Evolutionary conservation across 495 filamentous ascomycete genomes (phyloP), one percentile per base, ranked within the genome.

Genomic region (Trichoderma virens): DNA sequence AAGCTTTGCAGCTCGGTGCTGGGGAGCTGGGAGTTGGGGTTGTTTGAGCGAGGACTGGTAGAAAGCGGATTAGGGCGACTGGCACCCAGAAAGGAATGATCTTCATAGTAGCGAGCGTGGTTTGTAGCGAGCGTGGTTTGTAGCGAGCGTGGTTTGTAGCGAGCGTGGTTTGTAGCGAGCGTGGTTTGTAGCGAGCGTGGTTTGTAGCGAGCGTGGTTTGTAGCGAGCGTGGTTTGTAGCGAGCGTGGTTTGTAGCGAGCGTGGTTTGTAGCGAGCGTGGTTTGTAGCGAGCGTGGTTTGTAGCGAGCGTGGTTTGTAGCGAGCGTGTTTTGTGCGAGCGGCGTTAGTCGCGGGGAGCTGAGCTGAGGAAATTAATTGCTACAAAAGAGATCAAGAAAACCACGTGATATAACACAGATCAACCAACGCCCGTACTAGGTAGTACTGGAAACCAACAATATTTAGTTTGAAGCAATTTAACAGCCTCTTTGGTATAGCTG

Each of bases 1-100:
- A 59, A 25, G 51, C 51, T 30, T 9, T 59, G 51, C 51, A 59
- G 51, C 51, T 59, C 23, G 51, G 51, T 25, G 51, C 51, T 30
- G 51, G 13, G 28, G 51, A 59, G 51, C 13, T 59, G 23, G 51
- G 20, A 30, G 51, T 59, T 25, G 51, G 23, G 23, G 51, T 30
- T 30, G 51, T 30, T 30, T 59, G 2, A 25, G 51, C 51, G 51
- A 25, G 51, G 51, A 59, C 51, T 39, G 38, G 38, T 39, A 39
- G 38, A 39, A 13, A 8, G 38, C 38, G 38, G 9, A 39, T 13
- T 39, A 39, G 38, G 38, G 38, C 38, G 38, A 39, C 16, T 39
- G 38, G 16, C 38, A 16, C 38, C 38, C 38, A 39, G 38, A 39
- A 39, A 39, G 38, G 38, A 39, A 16, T 39, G 38, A 39, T 39